Base-by-base conservation (phyloP, 257 asterid genomes). In the Fraxinus americana region DNA sequence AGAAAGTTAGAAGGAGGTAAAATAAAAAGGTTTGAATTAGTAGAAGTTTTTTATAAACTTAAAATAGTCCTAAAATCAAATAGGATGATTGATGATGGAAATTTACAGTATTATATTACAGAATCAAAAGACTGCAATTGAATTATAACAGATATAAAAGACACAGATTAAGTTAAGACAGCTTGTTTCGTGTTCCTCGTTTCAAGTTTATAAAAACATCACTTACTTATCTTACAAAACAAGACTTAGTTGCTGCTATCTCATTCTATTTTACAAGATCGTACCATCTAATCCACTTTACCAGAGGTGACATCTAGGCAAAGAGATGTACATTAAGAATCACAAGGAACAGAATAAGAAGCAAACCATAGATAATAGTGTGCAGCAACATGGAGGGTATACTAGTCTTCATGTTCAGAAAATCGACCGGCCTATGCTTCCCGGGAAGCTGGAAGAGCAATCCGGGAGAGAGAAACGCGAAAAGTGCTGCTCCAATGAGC, bases 331-430 rank as follows among this genome's bases (percentile, higher is more conserved):
- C 69, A 45, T 92, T 25, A 21, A 94, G 96, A 68, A 92, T 71
- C 65, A 92, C 76, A 19, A 94, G 91, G 75, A 92, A 86, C 66
- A 94, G 92, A 43, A 89, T 73, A 61, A 93, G 97, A 78, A 95
- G 90, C 92, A 95, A 78, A 89, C 89, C 97, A 69, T 87, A 92
- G 81, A 92, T 79, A 21, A 91, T 74, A 12, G 97, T 78, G 84
- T 92, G 98, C 32, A 92, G 52, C 67, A 90, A 8, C 71, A 95
- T 89, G 70, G 98, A 89, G 0, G 83, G 66, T 0, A 78, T 1
- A 65, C 92, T 92, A 0, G 99, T 91, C 84, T 89, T 95, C 98
- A 95, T 95, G 86, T 89, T 93, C 68, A 91, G 83, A 78, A 95
- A 91, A 21, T 90, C 99, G 0, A 91, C 86, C 0, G 97, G 96